Percentiles rank a stretch among this genome's conserved stretches.
Evolutionary conservation across 352 stramenopile species (phyloP).

Genomic region (Phytopythium vexans): DNA sequence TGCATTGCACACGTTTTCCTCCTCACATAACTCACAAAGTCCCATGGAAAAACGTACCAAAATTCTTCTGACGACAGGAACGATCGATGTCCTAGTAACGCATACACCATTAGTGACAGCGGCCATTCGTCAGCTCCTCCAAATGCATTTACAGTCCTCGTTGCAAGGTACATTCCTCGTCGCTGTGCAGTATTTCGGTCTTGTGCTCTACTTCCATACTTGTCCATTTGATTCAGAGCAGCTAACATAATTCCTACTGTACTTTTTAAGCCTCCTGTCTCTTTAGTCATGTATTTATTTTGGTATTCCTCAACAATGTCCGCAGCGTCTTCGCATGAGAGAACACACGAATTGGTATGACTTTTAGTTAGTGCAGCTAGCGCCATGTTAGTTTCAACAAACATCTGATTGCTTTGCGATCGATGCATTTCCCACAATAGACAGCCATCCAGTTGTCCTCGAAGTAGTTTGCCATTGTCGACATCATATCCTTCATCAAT

Average conservation of each 20-base stretch:
- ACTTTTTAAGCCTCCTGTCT: background rate
- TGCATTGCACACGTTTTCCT: background rate
- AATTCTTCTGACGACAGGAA: background rate
- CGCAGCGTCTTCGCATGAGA: background rate
- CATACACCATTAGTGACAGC: background rate
- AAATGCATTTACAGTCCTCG: conserved; percentile 1
- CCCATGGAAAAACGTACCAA: background rate
- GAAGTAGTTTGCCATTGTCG: background rate
- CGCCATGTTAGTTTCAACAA: conserved; percentile 8
- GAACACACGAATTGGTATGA: background rate
- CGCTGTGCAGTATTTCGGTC: background rate
- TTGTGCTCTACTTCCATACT: background rate
- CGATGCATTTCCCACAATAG: background rate
- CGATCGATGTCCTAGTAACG: background rate
- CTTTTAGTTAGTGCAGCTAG: background rate
- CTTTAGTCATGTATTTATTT: background rate
- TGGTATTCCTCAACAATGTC: conserved; percentile 1
- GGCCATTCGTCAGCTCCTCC: background rate
- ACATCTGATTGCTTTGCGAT: background rate
- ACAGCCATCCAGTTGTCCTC: background rate
- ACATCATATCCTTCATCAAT: background rate
- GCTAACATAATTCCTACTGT: background rate
- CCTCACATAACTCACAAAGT: background rate
- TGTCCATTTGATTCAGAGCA: background rate
- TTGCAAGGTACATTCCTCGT: background rate